Percentiles rank a stretch among this genome's conserved stretches.
phyloP scores from a whole-genome alignment of 805 yeast species.

The Candida boidinii region DNA sequence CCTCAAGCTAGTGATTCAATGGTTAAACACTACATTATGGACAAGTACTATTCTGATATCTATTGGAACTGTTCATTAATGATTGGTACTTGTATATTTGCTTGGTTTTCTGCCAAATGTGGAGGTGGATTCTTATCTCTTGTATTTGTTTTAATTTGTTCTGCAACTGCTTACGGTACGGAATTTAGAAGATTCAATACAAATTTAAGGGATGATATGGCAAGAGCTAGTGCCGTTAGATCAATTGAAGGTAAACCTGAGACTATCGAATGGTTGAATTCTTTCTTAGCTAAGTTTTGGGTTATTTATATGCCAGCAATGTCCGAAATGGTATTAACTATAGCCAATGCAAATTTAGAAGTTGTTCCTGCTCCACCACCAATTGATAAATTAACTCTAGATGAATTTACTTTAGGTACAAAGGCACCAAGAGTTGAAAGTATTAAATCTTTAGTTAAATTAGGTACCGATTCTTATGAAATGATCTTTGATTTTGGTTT shows the following conservation, averaged over 20 bases:
- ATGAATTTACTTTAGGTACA: conserved; percentile 73
- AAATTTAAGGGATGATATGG: conserved; percentile 68
- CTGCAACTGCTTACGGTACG: conserved; percentile 59
- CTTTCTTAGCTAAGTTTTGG: conserved; percentile 76
- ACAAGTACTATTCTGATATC: conserved; percentile 64
- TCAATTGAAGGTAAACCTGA: conserved; percentile 55
- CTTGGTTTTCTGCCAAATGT: conserved; percentile 57
- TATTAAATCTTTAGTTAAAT: conserved; percentile 64
- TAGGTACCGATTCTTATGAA: conserved; percentile 59
- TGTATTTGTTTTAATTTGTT: conserved; percentile 46
- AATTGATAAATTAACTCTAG: conserved; percentile 63
- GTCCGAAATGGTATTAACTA: conserved; percentile 62
- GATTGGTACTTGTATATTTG: conserved; percentile 62
- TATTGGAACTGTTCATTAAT: conserved; percentile 60
- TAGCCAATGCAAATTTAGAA: conserved; percentile 58
- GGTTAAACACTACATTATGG: conserved; percentile 53
- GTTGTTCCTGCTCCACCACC: conserved; percentile 80
- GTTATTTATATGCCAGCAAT: conserved; percentile 82
- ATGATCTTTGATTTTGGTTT: conserved; percentile 82
- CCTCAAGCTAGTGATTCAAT: conserved; percentile 17
- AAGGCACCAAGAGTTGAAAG: conserved; percentile 71
- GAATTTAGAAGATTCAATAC: conserved; percentile 73
- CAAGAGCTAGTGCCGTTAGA: conserved; percentile 54
- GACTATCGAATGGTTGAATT: conserved; percentile 76
- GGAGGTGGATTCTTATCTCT: conserved; percentile 62